phyloP scores from a whole-genome alignment of 306 rosid species.

The Quercus mongolica region DNA sequence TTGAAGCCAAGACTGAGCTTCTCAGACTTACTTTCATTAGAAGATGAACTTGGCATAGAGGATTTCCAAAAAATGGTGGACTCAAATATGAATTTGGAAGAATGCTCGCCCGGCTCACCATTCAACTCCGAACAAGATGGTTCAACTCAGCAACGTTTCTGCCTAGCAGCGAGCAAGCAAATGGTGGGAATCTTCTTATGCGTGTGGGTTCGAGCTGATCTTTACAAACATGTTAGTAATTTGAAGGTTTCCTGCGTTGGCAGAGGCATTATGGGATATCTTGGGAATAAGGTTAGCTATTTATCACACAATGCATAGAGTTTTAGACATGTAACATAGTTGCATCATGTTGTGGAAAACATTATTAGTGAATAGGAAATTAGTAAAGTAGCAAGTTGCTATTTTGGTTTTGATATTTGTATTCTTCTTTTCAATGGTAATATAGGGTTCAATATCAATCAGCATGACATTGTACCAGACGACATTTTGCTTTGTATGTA shows the following conservation, averaged over 20 bases:
- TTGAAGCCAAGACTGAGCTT: conserved; percentile 43
- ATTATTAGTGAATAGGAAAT: not conserved
- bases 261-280: conserved; percentile 90
- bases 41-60: conserved; percentile 25
- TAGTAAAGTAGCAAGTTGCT: not conserved
- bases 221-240: conserved; percentile 36
- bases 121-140: not conserved
- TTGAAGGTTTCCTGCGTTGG: conserved; percentile 73
- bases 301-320: too few species aligned
- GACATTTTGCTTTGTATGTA: conserved; percentile 81
- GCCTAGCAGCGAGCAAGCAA: conserved; percentile 76
- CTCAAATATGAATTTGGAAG: conserved; percentile 4
- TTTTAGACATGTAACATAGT: too few species aligned
- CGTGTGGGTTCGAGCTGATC: conserved; percentile 65
- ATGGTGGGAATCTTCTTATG: conserved; percentile 92
- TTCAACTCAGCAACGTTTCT: conserved; percentile 21
- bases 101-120: conserved; percentile 22
- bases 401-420: not conserved
- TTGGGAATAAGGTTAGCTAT: conserved; percentile 77
- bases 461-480: conserved; percentile 70
- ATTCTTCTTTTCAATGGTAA: not conserved
- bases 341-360: not conserved
- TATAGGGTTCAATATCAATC: conserved; percentile 86
- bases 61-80: not conserved
- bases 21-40: conserved; percentile 43